phyloP scores from a whole-genome alignment of 495 filamentous ascomycete species.

The Aspergillus cavernicola region DNA sequence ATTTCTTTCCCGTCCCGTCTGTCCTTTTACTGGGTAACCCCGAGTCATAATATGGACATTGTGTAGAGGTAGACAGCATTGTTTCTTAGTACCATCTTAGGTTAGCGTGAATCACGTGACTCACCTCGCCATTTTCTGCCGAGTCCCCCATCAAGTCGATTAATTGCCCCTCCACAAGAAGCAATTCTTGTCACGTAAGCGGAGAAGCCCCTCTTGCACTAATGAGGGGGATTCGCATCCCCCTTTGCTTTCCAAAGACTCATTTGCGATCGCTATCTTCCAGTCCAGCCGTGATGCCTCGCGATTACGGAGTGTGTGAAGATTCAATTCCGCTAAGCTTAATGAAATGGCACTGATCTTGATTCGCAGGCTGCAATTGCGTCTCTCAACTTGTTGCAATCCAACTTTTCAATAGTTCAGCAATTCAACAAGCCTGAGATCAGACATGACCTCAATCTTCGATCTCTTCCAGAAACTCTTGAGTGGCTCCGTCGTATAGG shows the following conservation, averaged over 20 bases:
- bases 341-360: background rate
- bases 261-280: slow-evolving; percentile 30
- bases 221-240: slow-evolving; percentile 21
- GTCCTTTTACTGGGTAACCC: background rate
- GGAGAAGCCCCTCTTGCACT: slow-evolving; percentile 6
- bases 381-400: slow-evolving; percentile 85
- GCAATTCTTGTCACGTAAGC: slow-evolving; percentile 10
- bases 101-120: background rate
- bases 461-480: slow-evolving; percentile 70
- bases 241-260: slow-evolving; percentile 14
- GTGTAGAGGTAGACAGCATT: slow-evolving; percentile 1
- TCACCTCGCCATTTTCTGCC: background rate
- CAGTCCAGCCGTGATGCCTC: slow-evolving; percentile 35
- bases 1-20: background rate
- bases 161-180: slow-evolving; percentile 3
- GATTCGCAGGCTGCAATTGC: slow-evolving; percentile 64
- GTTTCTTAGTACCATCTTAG: slow-evolving; percentile 2
- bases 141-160: background rate
- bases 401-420: slow-evolving; percentile 75
- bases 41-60: background rate
- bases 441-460: slow-evolving; percentile 61
- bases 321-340: background rate
- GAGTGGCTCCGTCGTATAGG: slow-evolving; percentile 74
- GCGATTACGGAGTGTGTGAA: slow-evolving; percentile 40
- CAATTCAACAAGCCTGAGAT: slow-evolving; percentile 59